Evolutionary conservation across 345 rosid species (phyloP), one percentile per base, ranked within the genome.

Genomic region (Linum tenue): DNA sequence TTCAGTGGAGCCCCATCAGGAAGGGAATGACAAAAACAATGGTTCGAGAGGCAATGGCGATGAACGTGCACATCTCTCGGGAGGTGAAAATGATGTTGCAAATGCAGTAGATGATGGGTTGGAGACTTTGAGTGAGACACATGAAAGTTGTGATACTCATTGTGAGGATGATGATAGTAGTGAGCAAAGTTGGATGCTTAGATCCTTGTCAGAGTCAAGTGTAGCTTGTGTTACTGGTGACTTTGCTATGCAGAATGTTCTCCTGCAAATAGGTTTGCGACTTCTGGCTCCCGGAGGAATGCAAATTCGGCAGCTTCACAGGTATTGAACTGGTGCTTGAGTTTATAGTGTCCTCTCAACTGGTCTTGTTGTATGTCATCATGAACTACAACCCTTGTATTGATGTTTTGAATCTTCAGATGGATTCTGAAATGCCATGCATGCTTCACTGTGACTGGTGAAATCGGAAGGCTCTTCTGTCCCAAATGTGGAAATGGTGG

Each of bases 401-500:
- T 22, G 31, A 22, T 9, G 14, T 5, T 64, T 11, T 69, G 15
- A 37, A 63, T 72, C 53, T 75, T 44, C 83, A 94, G 99, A 77
- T 94, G 97, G 99, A 73, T 91, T 64, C 71, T 91, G 80, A 88
- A 81, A 70, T 94, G 99, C 64, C 99, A 94, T 81, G 99, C 99
- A 65, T 94, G 99, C 85, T 88, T 83, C 69, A 80, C 86, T 39
- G 82, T 88, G 66, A 90, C 99, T 74, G 83, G 85, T 72, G 96
- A 88, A 77, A 79, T 85, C 51, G 92, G 87, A 44, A 89, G 86
- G 74, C 79, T 83, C 22, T 94, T 91, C 74, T 90, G 99, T 72
- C 97, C 96, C 0, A 90, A 88, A 70, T 90, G 97, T 66, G 99
- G 99, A 63, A 94, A 90, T 72, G 97, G 97, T 40, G 97, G 97